phyloP scores from a whole-genome alignment of 805 yeast species.

The Spathaspora passalidarum region DNA sequence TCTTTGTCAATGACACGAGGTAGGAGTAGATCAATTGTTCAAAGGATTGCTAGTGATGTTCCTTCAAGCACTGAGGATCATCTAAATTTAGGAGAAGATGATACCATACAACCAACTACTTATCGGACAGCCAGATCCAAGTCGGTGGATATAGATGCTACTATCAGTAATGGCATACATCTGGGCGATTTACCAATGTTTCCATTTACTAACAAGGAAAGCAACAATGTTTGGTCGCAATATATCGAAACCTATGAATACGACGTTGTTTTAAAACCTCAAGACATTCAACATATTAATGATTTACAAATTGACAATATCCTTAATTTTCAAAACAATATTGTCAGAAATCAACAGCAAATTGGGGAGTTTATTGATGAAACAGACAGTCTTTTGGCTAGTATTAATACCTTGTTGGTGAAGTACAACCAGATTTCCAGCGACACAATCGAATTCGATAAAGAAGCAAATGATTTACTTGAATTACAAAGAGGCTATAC shows the following conservation, averaged over 20 bases:
- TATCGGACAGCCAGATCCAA: conserved; percentile 8
- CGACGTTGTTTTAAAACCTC: conserved; percentile 36
- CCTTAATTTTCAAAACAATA: conserved; percentile 33
- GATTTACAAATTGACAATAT: conserved; percentile 32
- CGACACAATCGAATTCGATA: conserved; percentile 64
- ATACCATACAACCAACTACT: not conserved
- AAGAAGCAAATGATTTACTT: conserved; percentile 50
- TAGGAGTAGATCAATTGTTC: conserved; percentile 62
- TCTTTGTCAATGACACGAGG: conserved; percentile 45
- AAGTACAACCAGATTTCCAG: conserved; percentile 57
- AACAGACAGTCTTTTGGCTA: conserved; percentile 42
- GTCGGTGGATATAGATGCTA: conserved; percentile 4
- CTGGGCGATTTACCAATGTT: not conserved
- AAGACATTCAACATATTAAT: conserved; percentile 40
- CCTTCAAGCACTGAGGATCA: conserved; percentile 36
- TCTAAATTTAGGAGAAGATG: conserved; percentile 14
- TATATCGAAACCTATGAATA: conserved; percentile 39
- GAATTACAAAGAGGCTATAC: conserved; percentile 43
- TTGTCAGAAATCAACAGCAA: conserved; percentile 21
- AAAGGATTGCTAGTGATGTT: conserved; percentile 53
- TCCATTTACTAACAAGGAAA: conserved; percentile 15
- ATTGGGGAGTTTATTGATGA: conserved; percentile 38
- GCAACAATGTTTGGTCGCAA: conserved; percentile 20
- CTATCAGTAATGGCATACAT: not conserved
- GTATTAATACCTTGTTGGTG: conserved; percentile 45